Evolutionary conservation across 2,329 filamentous ascomycete genomes (phyloP).

Genomic region (Huntiella savannae): DNA sequence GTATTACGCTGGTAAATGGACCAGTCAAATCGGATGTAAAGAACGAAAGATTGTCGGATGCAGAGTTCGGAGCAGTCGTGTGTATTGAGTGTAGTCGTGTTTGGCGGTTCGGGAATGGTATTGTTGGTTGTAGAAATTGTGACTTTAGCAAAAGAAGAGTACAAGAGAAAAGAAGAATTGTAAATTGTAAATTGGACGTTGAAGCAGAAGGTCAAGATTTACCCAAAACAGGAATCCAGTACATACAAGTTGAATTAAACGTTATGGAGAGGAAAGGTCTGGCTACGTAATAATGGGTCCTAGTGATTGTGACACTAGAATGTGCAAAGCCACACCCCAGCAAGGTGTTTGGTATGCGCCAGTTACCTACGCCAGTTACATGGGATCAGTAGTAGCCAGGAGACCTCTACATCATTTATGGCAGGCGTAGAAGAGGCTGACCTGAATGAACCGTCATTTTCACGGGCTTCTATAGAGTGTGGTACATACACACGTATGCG

Average conservation of each 20-base stretch:
- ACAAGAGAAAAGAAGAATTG: not conserved
- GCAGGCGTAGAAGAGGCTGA: no score
- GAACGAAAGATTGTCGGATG: not conserved
- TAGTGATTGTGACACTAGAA: not conserved
- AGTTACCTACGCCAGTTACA: no score
- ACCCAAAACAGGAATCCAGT: not conserved
- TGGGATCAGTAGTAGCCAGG: no score
- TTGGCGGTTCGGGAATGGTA: not conserved
- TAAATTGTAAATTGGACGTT: not conserved
- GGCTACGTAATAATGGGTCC: conserved; percentile 4
- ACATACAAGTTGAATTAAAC: not conserved
- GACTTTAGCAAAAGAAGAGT: conserved; percentile 1
- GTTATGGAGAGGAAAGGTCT: not conserved
- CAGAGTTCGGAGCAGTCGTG: no score
- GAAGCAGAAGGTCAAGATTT: not conserved
- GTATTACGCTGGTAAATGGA: no score
- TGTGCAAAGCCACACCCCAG: no score
- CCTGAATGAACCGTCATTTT: no score
- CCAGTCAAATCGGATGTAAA: not conserved
- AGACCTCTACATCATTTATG: no score
- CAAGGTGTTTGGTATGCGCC: no score
- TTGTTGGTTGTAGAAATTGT: not conserved
- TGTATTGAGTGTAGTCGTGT: no score
- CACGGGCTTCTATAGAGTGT: no score
- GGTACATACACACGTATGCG: no score